Evolutionary conservation across 257 asterid genomes (phyloP).

Genomic region (Dorcoceras hygrometricum): DNA sequence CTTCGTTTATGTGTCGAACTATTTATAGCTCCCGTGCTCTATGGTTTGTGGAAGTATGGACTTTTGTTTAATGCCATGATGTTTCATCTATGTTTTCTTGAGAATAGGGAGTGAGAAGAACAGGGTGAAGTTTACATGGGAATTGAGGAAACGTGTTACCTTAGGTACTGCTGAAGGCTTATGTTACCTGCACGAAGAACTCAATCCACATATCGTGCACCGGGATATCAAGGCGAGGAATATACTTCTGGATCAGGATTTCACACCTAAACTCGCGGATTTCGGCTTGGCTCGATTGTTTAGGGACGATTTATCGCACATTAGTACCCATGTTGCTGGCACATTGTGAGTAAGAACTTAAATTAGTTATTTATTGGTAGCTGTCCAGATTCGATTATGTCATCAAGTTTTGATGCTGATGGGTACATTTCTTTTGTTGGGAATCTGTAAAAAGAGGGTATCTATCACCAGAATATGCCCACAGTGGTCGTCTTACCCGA

Average conservation of each 20-base stretch:
- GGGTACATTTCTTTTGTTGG: slow-evolving; percentile 5
- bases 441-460: slow-evolving; percentile 53
- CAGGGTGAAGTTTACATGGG: slow-evolving; percentile 57
- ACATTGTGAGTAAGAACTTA: slow-evolving; percentile 54
- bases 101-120: slow-evolving; percentile 51
- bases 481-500: slow-evolving; percentile 68
- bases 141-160: slow-evolving; percentile 40
- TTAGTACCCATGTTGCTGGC: slow-evolving; percentile 88
- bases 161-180: slow-evolving; percentile 69
- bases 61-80: neutral
- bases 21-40: no score
- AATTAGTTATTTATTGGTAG: neutral
- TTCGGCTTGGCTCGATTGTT: slow-evolving; percentile 73
- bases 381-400: neutral
- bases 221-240: slow-evolving; percentile 75
- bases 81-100: slow-evolving; percentile 3
- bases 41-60: neutral
- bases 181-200: slow-evolving; percentile 63
- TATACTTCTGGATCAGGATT: slow-evolving; percentile 61
- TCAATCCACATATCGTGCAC: slow-evolving; percentile 68
- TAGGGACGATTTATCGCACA: slow-evolving; percentile 49
- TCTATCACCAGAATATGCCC: slow-evolving; percentile 79
- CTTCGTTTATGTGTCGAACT: no score
- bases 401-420: slow-evolving; percentile 19
- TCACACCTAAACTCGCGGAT: slow-evolving; percentile 67